Evolutionary conservation across 805 yeast genomes (phyloP), one percentile per base, ranked within the genome.

Genomic region (Saccharomycopsis oosterbeekiorum): DNA sequence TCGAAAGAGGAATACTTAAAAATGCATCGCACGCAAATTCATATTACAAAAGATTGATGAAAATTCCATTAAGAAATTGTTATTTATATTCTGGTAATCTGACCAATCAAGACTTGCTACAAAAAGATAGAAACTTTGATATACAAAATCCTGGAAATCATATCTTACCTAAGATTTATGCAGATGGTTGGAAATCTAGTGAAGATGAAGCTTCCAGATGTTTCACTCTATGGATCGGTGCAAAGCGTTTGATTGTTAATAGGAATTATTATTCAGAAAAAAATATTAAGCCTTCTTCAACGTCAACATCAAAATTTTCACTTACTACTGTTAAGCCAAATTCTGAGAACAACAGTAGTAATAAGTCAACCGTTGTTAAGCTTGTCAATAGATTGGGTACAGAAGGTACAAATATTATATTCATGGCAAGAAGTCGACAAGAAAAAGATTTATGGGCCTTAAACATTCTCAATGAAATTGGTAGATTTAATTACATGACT

Each of bases 391-490:
- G 81, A 59, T 71, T 87, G 43, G 93, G 92, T 4, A 80, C 82
- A 1, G 79, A 85, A 1, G 94, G 96, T 0, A 77, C 77, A 58
- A 78, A 84, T 55, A 76, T 87, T 74, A 85, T 87, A 2, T 91
- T 92, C 69, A 78, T 90, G 81, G 85, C 97, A 10, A 73, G 91
- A 56, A 88, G 96, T 1, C 74, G 93, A 47, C 86, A 86, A 64
- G 96, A 90, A 67, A 76, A 92, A 59, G 97, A 93, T 68, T 64
- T 82, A 39, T 92, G 98, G 98, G 92, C 88, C 1, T 66, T 34
- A 4, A 56, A 40, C 34, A 60, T 64, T n/a, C 36, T 55, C 2
- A 50, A 64, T 24, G 64, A 63, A 34, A 59, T 59, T 6, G 66
- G 65, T 19, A 47, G 65, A 41, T 59, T 64, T 36, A 47, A 39